Evolutionary conservation across 176 grass and related monocot genomes (phyloP), one percentile per base, ranked within the genome.

Genomic region (Carex pumila): DNA sequence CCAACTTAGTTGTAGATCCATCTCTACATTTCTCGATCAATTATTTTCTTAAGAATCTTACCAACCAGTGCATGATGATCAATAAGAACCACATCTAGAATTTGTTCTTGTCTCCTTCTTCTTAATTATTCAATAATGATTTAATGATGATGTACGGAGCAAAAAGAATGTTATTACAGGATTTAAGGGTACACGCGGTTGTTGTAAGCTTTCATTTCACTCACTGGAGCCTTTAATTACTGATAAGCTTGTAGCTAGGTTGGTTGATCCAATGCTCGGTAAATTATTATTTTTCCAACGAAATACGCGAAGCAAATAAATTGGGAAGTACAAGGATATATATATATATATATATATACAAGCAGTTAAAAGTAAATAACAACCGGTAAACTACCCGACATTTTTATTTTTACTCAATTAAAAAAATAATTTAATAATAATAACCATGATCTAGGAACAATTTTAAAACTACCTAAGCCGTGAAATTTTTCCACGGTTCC

Each of bases 71-170:
- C 13, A 21, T 9, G 34, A 71, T 19, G 17, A 72, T 47, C 2
- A 52, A 69, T 39, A 69, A 69, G 13, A 6, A 7, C 25, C 25
- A 25, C 10, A 76, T 14, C 72, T 32, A 76, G 22, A 55, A 55
- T 76, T 30, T 54, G 11, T 3, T 55, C 19, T 55, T 32, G 72
- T 76, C 43, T 76, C 17, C 22, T 21, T 76, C 49, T 75, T 25
- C 25, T 25, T 25, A 25, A 25, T 25, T 54, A 75, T 75, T 76
- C 12, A 76, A 76, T 76, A 76, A 29, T 53, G 72, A 31, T 53
- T 55, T 55, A 55, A 75, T 75, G 71, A 55, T 75, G 71, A 53
- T 75, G 71, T 54, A 75, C 71, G 71, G 71, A 53, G 21, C 9
- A 2, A 74, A 74, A 31, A 50, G 19, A 45, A 32, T 53, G 72